Conservation (phyloP, 2,329 filamentous ascomycete genomes). For the Ophiostoma australiae region DNA sequence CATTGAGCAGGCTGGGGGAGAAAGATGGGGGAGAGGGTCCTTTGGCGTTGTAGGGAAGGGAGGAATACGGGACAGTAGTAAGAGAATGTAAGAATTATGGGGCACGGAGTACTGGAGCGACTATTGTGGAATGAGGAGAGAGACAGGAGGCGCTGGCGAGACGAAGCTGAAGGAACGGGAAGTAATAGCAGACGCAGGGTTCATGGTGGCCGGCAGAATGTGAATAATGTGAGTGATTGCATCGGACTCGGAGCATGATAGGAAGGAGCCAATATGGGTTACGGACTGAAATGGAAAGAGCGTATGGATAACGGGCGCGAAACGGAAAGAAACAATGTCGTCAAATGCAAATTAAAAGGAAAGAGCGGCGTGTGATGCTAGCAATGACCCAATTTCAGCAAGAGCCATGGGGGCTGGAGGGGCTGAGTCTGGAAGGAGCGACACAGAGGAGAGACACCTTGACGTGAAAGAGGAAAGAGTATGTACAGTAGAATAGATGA, state of each 20-base stretch:
- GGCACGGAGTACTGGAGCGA: neutral
- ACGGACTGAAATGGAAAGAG: neutral
- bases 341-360: neutral
- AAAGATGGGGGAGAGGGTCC: neutral
- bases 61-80: neutral
- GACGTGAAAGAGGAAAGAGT: neutral
- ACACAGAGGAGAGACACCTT: neutral
- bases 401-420: neutral
- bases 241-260: no score
- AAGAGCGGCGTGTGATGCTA: neutral
- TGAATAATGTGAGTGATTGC: no score
- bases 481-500: neutral
- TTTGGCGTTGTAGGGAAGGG: neutral
- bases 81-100: constrained; percentile 4
- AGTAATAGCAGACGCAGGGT: neutral
- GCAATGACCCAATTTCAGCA: neutral
- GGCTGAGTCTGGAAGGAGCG: constrained; percentile 5
- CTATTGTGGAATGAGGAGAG: constrained; percentile 10
- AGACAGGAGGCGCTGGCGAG: constrained; percentile 4
- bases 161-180: neutral
- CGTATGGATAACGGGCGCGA: neutral
- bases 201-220: neutral
- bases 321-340: neutral
- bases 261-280: neutral
- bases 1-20: neutral